Percentiles rank a stretch among this genome's conserved stretches.
Evolutionary conservation across 2,329 filamentous ascomycete genomes (phyloP).

Genomic region (Didymellaceae sp.): DNA sequence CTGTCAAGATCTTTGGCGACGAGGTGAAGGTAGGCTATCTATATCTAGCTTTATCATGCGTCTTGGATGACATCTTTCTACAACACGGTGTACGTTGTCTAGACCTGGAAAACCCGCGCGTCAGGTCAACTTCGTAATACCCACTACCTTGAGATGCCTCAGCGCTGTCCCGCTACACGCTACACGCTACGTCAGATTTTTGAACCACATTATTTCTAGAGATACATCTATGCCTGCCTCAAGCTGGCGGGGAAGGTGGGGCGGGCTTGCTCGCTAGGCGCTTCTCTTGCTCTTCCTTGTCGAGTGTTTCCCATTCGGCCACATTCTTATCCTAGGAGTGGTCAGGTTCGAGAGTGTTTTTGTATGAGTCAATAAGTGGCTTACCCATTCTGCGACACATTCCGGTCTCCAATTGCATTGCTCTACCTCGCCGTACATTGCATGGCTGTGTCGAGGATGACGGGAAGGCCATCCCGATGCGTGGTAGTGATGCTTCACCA

Average conservation of each 20-base stretch:
- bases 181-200: no score
- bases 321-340: conserved; percentile 61
- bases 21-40: no score
- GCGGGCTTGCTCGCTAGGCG: conserved; percentile 50
- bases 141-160: no score
- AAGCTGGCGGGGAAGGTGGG: not conserved
- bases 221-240: not conserved
- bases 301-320: conserved; percentile 64
- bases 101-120: no score
- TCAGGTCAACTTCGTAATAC: no score
- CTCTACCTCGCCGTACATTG: conserved; percentile 73
- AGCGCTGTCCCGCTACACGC: no score
- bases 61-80: no score
- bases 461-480: conserved; percentile 73
- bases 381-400: conserved; percentile 67
- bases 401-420: conserved; percentile 72
- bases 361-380: conserved; percentile 1
- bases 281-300: conserved; percentile 65
- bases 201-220: no score
- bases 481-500: conserved; percentile 78
- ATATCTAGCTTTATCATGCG: no score
- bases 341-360: conserved; percentile 7
- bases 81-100: no score
- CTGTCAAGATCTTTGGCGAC: no score
- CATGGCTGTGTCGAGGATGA: conserved; percentile 71